These are phyloP conservation scores for Lentinula lateritia DNA, from an alignment of 768 basidiomycete genomes.

Conservation along the genomic window DNA sequence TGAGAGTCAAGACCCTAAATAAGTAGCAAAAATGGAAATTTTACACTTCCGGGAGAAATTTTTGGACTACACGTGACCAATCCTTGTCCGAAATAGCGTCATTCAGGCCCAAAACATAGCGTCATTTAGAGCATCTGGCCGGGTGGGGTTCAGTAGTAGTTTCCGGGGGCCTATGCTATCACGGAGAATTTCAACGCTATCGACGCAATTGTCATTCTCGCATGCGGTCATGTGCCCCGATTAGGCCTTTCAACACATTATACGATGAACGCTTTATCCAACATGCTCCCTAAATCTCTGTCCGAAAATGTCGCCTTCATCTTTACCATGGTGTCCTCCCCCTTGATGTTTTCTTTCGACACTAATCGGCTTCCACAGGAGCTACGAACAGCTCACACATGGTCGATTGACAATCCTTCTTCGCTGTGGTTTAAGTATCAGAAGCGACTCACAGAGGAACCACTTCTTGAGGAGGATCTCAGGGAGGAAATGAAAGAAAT, in stretches of 20 bases:
- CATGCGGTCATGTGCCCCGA: constrained; percentile 18
- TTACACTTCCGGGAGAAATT: no score
- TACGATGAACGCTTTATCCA: constrained; percentile 14
- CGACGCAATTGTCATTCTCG: constrained; percentile 20
- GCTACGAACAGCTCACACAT: constrained; percentile 7
- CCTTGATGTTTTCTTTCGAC: constrained; percentile 15
- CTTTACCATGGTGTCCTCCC: constrained; percentile 15
- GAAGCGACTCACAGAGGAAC: background rate
- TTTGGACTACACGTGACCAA: no score
- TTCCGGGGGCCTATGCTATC: no score
- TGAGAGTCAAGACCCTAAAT: no score
- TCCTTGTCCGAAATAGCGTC: no score
- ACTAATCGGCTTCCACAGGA: constrained; percentile 10
- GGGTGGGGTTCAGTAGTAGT: no score
- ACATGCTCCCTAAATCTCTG: constrained; percentile 20
- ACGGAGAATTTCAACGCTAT: constrained; percentile 11
- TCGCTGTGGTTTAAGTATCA: constrained; percentile 7
- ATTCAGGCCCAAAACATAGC: no score
- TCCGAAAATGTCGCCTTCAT: constrained; percentile 19
- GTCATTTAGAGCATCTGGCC: no score
- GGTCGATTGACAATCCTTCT: constrained; percentile 12
- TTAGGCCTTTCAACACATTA: constrained; percentile 17
- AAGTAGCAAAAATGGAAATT: no score
- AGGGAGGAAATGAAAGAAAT: background rate
- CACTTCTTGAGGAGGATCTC: background rate